Conservation (phyloP, 129 eudicot genomes). For the Gnaphalium uliginosum region DNA sequence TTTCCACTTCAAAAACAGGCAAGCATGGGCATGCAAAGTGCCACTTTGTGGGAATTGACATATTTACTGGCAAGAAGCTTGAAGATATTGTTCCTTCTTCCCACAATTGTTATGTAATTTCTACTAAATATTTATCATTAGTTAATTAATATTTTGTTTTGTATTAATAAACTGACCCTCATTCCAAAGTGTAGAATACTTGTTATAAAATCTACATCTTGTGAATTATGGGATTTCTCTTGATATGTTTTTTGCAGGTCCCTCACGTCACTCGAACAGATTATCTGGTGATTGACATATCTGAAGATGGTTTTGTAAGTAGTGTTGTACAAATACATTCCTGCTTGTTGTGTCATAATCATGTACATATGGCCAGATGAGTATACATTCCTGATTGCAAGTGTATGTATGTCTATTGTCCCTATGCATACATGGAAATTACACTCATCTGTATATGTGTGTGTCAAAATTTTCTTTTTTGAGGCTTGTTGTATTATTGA, state of each 20-base stretch:
- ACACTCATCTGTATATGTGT: neutral
- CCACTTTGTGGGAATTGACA: slow-evolving; percentile 71
- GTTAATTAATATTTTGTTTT: neutral
- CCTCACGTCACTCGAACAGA: slow-evolving; percentile 64
- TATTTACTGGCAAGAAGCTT: slow-evolving; percentile 55
- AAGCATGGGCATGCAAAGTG: slow-evolving; percentile 79
- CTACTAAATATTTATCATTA: neutral
- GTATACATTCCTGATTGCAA: no score
- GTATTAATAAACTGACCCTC: neutral
- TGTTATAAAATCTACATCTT: neutral
- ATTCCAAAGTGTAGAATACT: neutral
- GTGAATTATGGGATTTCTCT: neutral
- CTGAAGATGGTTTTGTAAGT: slow-evolving; percentile 74
- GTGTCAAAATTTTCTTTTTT: no score
- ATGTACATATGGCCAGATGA: neutral
- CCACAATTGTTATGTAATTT: slow-evolving; percentile 64
- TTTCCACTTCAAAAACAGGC: slow-evolving; percentile 74
- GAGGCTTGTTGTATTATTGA: neutral
- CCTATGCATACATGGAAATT: neutral
- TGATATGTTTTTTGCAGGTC: slow-evolving; percentile 34
- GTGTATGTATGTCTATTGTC: neutral
- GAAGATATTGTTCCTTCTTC: slow-evolving; percentile 76
- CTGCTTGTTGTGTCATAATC: neutral
- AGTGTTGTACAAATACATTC: neutral
- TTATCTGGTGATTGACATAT: slow-evolving; percentile 60